Evolutionary conservation across 768 basidiomycete genomes (phyloP).

Genomic region (Fistulinella prunicolor): DNA sequence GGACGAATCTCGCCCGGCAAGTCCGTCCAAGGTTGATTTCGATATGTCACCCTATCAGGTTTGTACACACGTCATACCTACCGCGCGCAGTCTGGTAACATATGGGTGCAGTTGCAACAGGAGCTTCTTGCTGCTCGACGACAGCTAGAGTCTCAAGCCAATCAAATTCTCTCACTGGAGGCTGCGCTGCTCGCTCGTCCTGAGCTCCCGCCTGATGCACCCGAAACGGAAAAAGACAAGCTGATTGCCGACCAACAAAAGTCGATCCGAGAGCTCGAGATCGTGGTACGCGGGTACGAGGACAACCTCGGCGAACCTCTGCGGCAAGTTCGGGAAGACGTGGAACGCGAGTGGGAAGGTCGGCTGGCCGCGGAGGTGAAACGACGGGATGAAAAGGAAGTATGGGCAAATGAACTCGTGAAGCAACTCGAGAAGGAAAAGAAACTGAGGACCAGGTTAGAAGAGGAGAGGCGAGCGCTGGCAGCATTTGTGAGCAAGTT

Average conservation of each 20-base stretch:
- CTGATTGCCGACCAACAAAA: constrained; percentile 69
- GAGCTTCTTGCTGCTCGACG: constrained; percentile 77
- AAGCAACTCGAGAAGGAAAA: constrained; percentile 78
- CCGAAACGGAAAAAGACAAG: constrained; percentile 72
- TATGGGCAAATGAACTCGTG: constrained; percentile 72
- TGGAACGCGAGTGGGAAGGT: constrained; percentile 68
- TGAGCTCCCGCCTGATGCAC: constrained; percentile 57
- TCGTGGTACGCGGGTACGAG: constrained; percentile 66
- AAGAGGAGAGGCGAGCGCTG: constrained; percentile 75
- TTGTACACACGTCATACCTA: background rate
- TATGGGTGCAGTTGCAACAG: constrained; percentile 65
- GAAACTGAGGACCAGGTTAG: constrained; percentile 62
- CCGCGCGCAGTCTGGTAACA: background rate
- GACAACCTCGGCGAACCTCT: constrained; percentile 69
- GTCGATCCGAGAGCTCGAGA: constrained; percentile 77
- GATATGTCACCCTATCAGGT: constrained; percentile 87
- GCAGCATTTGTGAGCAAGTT: constrained; percentile 81
- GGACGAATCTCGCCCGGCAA: constrained; percentile 71
- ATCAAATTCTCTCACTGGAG: constrained; percentile 82
- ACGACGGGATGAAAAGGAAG: constrained; percentile 65
- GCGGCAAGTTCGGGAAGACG: constrained; percentile 63
- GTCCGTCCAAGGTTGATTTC: constrained; percentile 87
- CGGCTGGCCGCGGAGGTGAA: constrained; percentile 57
- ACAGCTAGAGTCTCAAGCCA: constrained; percentile 76
- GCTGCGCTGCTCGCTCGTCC: constrained; percentile 72